phyloP scores from a whole-genome alignment of 306 rosid genomes.

The Lotus japonicus region DNA sequence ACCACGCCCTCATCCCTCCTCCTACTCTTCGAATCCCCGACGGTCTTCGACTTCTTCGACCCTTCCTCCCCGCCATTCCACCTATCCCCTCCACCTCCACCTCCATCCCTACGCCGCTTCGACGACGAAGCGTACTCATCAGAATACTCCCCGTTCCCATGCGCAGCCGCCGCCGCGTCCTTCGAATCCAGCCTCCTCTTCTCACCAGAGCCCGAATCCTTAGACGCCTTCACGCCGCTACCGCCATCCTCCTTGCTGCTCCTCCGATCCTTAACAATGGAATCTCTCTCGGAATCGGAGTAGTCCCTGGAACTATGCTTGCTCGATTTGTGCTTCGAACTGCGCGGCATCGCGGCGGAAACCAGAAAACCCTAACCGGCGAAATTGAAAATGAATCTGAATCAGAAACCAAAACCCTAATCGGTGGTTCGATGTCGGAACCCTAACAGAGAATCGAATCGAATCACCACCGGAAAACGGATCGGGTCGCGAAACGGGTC shows the following conservation, averaged over 20 bases:
- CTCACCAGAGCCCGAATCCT: conserved; percentile 57
- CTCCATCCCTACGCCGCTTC: conserved; percentile 82
- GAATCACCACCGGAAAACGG: not conserved
- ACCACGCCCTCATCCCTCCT: conserved; percentile 67
- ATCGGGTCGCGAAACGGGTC: not conserved
- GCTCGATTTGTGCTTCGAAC: conserved; percentile 94
- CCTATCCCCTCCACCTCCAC: conserved; percentile 64
- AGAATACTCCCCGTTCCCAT: conserved; percentile 59
- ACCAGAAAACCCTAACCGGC: conserved; percentile 31
- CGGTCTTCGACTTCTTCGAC: conserved; percentile 53
- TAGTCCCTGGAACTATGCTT: conserved; percentile 81
- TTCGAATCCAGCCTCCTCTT: conserved; percentile 81
- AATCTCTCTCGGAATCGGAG: conserved; percentile 91
- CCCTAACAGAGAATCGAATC: conserved; percentile 42
- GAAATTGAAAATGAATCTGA: conserved; percentile 17
- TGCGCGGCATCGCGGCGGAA: conserved; percentile 74
- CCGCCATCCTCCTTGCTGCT: conserved; percentile 50
- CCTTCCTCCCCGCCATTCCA: conserved; percentile 90
- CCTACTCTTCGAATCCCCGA: conserved; percentile 67
- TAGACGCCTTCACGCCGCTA: conserved; percentile 31
- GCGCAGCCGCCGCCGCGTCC: conserved; percentile 32
- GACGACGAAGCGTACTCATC: conserved; percentile 68
- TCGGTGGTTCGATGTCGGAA: conserved; percentile 9
- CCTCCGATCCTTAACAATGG: conserved; percentile 70
- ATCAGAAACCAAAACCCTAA: conserved; percentile 42